A percentile compares a stretch with the other conserved stretches of the same genome.
These are phyloP conservation scores for Lactarius trivialis DNA, from an alignment of 768 basidiomycete genomes.

Conservation along the genomic window DNA sequence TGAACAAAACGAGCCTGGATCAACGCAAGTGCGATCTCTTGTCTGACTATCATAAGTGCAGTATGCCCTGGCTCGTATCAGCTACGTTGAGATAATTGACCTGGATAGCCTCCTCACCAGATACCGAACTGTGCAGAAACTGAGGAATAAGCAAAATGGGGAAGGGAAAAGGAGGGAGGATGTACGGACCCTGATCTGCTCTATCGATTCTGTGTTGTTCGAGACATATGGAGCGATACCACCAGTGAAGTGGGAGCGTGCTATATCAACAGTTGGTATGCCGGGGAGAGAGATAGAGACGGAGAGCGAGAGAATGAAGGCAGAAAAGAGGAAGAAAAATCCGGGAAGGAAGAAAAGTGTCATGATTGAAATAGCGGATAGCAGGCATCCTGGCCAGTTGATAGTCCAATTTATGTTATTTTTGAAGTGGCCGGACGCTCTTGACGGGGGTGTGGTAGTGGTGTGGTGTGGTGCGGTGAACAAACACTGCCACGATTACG, in stretches of 20 bases:
- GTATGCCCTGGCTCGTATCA: conserved; percentile 42
- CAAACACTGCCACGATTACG: neutral
- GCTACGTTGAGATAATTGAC: conserved; percentile 1
- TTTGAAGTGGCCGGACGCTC: neutral
- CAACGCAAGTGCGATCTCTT: conserved; percentile 43
- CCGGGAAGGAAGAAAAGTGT: conserved; percentile 52
- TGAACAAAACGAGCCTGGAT: conserved; percentile 34
- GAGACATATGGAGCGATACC: conserved; percentile 24
- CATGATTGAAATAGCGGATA: conserved; percentile 27
- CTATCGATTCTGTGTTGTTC: conserved; percentile 36
- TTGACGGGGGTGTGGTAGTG: neutral
- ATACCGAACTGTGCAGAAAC: conserved; percentile 50
- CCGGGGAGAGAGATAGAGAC: conserved; percentile 67
- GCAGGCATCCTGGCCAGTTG: neutral
- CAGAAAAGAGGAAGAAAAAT: conserved; percentile 47
- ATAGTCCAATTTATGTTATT: conserved; percentile 1
- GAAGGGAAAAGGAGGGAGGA: conserved; percentile 20
- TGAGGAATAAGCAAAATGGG: conserved; percentile 5
- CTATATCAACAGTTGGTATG: conserved; percentile 60
- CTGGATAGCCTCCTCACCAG: conserved; percentile 40
- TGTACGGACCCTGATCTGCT: conserved; percentile 35
- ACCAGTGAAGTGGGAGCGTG: conserved; percentile 45
- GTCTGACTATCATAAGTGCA: conserved; percentile 44
- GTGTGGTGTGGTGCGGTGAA: neutral
- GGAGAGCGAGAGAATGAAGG: conserved; percentile 61